Base-by-base conservation (phyloP, 345 rosid species). In the Brassica nigra region DNA sequence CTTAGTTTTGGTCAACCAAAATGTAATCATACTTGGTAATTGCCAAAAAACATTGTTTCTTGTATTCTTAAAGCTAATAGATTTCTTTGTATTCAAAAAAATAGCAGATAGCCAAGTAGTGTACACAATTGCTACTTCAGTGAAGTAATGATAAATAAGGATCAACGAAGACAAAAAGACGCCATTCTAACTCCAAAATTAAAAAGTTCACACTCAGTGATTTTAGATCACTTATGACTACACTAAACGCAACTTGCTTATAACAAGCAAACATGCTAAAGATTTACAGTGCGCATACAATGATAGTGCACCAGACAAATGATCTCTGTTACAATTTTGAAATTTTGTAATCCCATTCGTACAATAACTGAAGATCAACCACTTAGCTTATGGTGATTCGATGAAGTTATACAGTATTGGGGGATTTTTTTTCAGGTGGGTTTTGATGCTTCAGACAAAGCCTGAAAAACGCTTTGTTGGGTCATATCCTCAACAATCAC, bases 401-500 rank as follows among this genome's bases (percentile, higher is more conserved):
- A 15, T 12, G 16, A 11, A 62, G 58, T 68, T 76, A 23, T 23
- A 70, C 70, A 70, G 44, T 5, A 34, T 63, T 73, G 37, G 27
- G 15, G 27, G 20, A 44, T 1, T 36, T 54, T 80, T 52, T 23
- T 23, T 23, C 27, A 81, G 8, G 70, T 36, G 36, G 78, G 71
- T 77, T 85, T 90, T 59, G 86, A 84, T 4, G 86, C 89, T 80
- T 86, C 82, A 36, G 84, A 81, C 68, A 94, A 79, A 76, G 94
- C 87, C 68, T 87, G 84, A 42, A 88, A 89, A 70, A 90, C 97
- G 30, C 73, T 84, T 74, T 90, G 86, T 42, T 79, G 67, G 7
- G 82, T 86, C 75, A 87, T 78, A 67, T 88, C 95, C 79, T 91
- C 98, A 62, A 91, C 97, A 29, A 95, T 88, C 64, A 95, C 89